Conservation (phyloP, 345 rosid species). For the Murraya koenigii region DNA sequence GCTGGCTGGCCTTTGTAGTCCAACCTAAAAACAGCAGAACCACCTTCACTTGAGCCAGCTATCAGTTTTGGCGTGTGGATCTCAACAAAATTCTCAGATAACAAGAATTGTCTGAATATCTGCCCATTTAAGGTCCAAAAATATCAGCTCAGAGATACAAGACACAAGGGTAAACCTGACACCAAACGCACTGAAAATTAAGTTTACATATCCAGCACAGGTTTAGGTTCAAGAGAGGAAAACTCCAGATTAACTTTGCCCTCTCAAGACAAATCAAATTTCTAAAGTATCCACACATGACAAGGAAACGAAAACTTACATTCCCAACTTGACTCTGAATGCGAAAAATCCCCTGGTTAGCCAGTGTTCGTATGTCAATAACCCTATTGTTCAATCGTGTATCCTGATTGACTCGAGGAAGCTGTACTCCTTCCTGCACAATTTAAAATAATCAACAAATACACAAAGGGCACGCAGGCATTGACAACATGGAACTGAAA, state of each 20-base stretch:
- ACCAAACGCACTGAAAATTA: not conserved
- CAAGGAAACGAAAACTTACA: constrained; percentile 30
- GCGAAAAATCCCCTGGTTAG: constrained; percentile 82
- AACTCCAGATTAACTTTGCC: not conserved
- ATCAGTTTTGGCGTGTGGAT: constrained; percentile 87
- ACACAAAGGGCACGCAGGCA: not conserved
- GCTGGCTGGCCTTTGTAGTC: constrained; percentile 91
- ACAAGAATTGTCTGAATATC: constrained; percentile 67
- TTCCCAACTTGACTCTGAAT: constrained; percentile 55
- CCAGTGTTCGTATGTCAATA: constrained; percentile 79
- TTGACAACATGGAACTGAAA: too few species aligned
- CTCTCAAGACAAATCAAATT: too few species aligned
- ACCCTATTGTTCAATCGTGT: constrained; percentile 76
- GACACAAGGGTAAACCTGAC: not conserved
- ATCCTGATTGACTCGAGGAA: constrained; percentile 83
- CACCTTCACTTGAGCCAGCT: constrained; percentile 95
- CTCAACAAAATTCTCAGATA: constrained; percentile 57
- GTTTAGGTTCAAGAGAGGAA: not conserved
- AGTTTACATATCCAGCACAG: not conserved
- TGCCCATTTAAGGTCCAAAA: constrained; percentile 23
- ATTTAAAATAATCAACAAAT: constrained; percentile 3
- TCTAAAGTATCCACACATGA: not conserved
- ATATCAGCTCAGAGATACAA: not conserved
- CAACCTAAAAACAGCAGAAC: constrained; percentile 84
- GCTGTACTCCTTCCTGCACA: constrained; percentile 58